phyloP scores from a whole-genome alignment of 2,329 filamentous ascomycete genomes.

The Fusarium anthophilum region DNA sequence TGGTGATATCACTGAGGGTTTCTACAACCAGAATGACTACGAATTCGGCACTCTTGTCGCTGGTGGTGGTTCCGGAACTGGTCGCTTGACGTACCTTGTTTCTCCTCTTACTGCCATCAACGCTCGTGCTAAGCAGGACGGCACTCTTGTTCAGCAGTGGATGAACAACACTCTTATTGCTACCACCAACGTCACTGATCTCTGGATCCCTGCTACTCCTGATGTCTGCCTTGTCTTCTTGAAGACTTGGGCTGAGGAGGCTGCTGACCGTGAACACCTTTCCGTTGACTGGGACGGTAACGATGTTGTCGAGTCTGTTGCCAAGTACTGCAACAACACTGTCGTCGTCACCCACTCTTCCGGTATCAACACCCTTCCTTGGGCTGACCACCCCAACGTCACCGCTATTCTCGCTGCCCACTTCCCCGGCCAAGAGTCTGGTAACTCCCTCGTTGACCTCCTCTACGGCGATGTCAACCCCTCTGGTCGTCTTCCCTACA shows the following conservation, averaged over 20 bases:
- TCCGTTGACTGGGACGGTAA: conserved; percentile 69
- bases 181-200: conserved; percentile 52
- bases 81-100: conserved; percentile 51
- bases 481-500: conserved; percentile 76
- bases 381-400: conserved; percentile 72
- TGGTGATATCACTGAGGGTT: conserved; percentile 67
- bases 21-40: conserved; percentile 70
- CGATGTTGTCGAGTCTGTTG: conserved; percentile 68
- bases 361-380: conserved; percentile 72
- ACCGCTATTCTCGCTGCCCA: conserved; percentile 75
- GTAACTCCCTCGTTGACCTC: conserved; percentile 71
- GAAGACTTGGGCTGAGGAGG: conserved; percentile 74
- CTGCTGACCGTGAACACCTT: conserved; percentile 64
- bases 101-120: conserved; percentile 53
- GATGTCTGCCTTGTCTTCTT: conserved; percentile 74
- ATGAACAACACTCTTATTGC: conserved; percentile 57
- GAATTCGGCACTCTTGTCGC: conserved; percentile 67
- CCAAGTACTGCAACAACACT: conserved; percentile 69
- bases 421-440: conserved; percentile 76
- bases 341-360: conserved; percentile 76
- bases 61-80: conserved; percentile 63
- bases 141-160: conserved; percentile 57
- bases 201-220: conserved; percentile 59
- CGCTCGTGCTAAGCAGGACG: conserved; percentile 57
- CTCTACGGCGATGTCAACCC: conserved; percentile 75